Conservation (phyloP, 305 asterid genomes). For the Caryopteris hybrid region DNA sequence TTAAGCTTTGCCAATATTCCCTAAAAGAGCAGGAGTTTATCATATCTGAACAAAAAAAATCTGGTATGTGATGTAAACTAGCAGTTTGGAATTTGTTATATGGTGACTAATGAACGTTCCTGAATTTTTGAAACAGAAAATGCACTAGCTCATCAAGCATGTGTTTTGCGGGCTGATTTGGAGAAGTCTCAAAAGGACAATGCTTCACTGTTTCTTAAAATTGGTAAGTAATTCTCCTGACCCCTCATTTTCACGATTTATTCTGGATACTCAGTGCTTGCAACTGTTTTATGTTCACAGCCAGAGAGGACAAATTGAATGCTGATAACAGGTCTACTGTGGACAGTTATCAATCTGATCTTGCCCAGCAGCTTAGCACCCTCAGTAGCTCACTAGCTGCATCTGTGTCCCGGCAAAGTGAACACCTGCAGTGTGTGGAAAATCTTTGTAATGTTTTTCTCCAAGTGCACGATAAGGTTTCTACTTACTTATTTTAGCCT, state of each 20-base stretch:
- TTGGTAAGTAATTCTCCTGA: constrained; percentile 36
- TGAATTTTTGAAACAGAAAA: constrained; percentile 46
- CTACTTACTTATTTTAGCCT: background rate
- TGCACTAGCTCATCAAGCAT: constrained; percentile 80
- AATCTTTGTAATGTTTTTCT: constrained; percentile 58
- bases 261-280: constrained; percentile 3
- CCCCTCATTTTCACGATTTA: background rate
- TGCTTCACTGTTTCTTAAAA: constrained; percentile 56
- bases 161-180: constrained; percentile 73
- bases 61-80: constrained; percentile 43
- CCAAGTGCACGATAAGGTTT: constrained; percentile 67
- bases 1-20: constrained; percentile 50
- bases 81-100: background rate
- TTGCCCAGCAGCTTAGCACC: constrained; percentile 50
- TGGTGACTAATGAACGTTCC: constrained; percentile 13
- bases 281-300: constrained; percentile 35
- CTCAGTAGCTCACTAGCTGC: constrained; percentile 53
- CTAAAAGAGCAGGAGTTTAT: constrained; percentile 69
- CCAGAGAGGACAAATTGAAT: constrained; percentile 70
- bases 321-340: constrained; percentile 62
- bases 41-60: constrained; percentile 76
- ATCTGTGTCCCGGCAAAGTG: constrained; percentile 60
- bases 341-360: constrained; percentile 61
- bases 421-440: constrained; percentile 61
- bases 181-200: constrained; percentile 69